Percentiles rank a stretch among this genome's conserved stretches.
Conservation (phyloP, 2,329 filamentous ascomycete genomes). For the Fusarium sp. region DNA sequence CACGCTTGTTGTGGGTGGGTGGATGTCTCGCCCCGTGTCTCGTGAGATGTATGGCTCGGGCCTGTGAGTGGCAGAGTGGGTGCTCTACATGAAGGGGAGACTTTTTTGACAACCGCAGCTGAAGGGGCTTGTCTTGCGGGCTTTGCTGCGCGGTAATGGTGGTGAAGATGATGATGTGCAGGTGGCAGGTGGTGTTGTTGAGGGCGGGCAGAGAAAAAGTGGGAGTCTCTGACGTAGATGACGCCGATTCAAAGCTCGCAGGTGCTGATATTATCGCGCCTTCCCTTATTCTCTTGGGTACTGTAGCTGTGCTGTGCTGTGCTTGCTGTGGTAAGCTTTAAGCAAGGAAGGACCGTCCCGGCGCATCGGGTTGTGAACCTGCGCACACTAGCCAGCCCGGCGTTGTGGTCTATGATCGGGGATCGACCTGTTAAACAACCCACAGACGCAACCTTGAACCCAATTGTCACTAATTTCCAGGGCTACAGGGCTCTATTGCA, state of each 20-base stretch:
- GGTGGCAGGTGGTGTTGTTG: too few species aligned
- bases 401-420: constrained; percentile 10
- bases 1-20: constrained; percentile 39
- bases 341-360: constrained; percentile 34
- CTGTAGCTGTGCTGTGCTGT: too few species aligned
- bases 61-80: constrained; percentile 33
- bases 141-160: too few species aligned
- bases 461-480: constrained; percentile 9
- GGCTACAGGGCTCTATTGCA: constrained; percentile 22
- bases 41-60: constrained; percentile 33
- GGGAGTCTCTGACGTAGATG: not conserved
- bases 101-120: not conserved
- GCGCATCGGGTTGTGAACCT: constrained; percentile 31
- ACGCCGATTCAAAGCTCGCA: constrained; percentile 2
- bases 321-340: constrained; percentile 1
- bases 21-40: constrained; percentile 36
- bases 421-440: constrained; percentile 20
- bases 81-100: constrained; percentile 22
- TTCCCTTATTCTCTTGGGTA: constrained; percentile 13
- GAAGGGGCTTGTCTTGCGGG: not conserved
- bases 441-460: constrained; percentile 12
- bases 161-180: too few species aligned
- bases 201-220: too few species aligned
- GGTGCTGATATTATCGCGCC: constrained; percentile 14
- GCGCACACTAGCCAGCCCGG: constrained; percentile 15